These are phyloP conservation scores for Plantago elongata DNA, from an alignment of 257 asterid genomes.

Conservation along the genomic window DNA sequence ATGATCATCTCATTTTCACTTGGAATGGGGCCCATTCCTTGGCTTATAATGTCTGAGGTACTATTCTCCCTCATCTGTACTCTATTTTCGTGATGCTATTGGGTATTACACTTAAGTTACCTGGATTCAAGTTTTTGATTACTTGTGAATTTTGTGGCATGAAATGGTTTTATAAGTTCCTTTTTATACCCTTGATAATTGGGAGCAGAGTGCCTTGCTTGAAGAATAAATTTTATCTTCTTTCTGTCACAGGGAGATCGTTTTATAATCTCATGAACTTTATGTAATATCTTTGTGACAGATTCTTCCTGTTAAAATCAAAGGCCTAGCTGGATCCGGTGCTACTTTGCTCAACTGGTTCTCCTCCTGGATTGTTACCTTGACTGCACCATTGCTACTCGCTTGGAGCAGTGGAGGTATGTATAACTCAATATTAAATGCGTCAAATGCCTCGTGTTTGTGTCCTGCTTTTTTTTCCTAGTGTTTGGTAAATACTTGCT, in stretches of 20 bases:
- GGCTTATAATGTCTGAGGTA: conserved; percentile 80
- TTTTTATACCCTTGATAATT: neutral
- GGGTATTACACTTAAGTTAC: neutral
- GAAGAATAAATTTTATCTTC: neutral
- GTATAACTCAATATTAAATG: conserved; percentile 3
- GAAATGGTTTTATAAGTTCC: too few relatives aligned
- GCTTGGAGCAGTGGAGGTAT: conserved; percentile 69
- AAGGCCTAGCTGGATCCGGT: conserved; percentile 61
- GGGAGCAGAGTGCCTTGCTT: neutral
- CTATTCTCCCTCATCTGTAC: conserved; percentile 4
- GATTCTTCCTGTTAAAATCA: conserved; percentile 70
- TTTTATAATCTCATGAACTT: neutral
- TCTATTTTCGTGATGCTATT: neutral
- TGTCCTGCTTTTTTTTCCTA: neutral
- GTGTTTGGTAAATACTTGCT: neutral
- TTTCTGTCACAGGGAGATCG: neutral
- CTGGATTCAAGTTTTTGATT: too few relatives aligned
- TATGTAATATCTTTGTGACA: conserved; percentile 21
- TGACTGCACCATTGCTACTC: conserved; percentile 58
- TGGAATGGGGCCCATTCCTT: conserved; percentile 82
- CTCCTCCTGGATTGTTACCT: conserved; percentile 41
- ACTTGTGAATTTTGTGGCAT: too few relatives aligned
- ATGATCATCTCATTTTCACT: conserved; percentile 49
- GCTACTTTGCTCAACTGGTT: conserved; percentile 53
- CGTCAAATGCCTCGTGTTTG: neutral